A percentile compares a stretch with the other conserved stretches of the same genome.
These are phyloP conservation scores for Cladorrhinum sp. DNA, from an alignment of 2,329 filamentous ascomycete genomes.

Conservation along the genomic window DNA sequence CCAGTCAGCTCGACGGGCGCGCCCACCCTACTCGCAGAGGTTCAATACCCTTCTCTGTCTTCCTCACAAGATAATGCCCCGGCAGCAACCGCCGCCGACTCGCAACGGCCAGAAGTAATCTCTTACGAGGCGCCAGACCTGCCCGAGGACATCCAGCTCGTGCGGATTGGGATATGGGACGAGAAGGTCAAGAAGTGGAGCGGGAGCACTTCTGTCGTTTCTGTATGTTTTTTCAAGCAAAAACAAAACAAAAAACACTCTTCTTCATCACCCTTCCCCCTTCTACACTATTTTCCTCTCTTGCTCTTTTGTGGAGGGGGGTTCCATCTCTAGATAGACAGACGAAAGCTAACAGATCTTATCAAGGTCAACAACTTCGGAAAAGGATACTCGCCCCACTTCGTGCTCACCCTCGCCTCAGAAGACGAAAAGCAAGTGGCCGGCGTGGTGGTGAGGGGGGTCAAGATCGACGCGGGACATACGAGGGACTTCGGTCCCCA, in stretches of 20 bases:
- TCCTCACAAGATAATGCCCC: slow-evolving; percentile 37
- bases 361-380: slow-evolving; percentile 57
- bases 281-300: too few species aligned
- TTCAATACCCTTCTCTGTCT: slow-evolving; percentile 49
- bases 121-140: slow-evolving; percentile 58
- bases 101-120: slow-evolving; percentile 33
- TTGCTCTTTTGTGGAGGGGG: too few species aligned
- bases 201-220: slow-evolving; percentile 54
- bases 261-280: too few species aligned
- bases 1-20: slow-evolving; percentile 40
- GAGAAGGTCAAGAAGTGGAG: slow-evolving; percentile 45
- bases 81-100: not conserved
- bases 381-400: slow-evolving; percentile 59
- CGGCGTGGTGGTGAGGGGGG: slow-evolving; percentile 53
- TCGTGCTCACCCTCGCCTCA: slow-evolving; percentile 51
- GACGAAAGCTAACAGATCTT: too few species aligned
- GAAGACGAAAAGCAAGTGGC: slow-evolving; percentile 30
- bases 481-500: slow-evolving; percentile 64
- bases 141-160: slow-evolving; percentile 42
- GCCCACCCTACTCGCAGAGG: slow-evolving; percentile 47
- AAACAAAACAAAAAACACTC: too few species aligned
- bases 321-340: too few species aligned
- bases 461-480: slow-evolving; percentile 59
- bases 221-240: too few species aligned
- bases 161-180: slow-evolving; percentile 60